These are phyloP conservation scores for Endoconidiophora polonica DNA, from an alignment of 2,329 filamentous ascomycete species.

Conservation along the genomic window DNA sequence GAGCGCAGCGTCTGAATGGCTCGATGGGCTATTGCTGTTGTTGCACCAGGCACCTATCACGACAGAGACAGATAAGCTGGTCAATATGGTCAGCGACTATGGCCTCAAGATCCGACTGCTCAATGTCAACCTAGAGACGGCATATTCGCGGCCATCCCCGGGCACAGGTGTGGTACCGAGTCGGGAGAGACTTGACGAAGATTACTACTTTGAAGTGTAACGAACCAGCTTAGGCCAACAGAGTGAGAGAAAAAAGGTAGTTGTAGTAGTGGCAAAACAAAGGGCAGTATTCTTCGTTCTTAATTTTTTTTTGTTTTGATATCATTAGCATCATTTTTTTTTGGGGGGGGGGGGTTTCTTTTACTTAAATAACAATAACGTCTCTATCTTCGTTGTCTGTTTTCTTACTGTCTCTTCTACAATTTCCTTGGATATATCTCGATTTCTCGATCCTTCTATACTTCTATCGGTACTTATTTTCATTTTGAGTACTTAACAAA, in stretches of 20 bases:
- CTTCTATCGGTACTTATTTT: background rate
- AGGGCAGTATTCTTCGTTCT: background rate
- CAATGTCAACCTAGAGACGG: slow-evolving; percentile 74
- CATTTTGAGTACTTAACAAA: background rate
- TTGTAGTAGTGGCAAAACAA: background rate
- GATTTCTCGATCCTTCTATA: no score
- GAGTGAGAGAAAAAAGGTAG: background rate
- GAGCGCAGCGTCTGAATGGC: slow-evolving; percentile 82
- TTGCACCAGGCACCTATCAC: slow-evolving; percentile 92
- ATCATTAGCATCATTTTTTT: background rate
- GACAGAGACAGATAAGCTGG: slow-evolving; percentile 82
- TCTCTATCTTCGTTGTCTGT: background rate
- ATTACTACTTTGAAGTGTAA: slow-evolving; percentile 79
- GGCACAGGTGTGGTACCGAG: slow-evolving; percentile 63
- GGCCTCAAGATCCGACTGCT: slow-evolving; percentile 82
- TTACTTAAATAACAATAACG: background rate
- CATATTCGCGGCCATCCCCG: slow-evolving; percentile 47
- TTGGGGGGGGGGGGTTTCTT: background rate
- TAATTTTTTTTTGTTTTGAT: background rate
- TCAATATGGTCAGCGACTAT: slow-evolving; percentile 74
- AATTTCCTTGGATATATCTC: no score
- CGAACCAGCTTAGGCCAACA: background rate
- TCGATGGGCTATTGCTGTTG: slow-evolving; percentile 88
- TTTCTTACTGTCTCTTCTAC: background rate
- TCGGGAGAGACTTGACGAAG: slow-evolving; percentile 71